Evolutionary conservation across 1,139 yeast species (phyloP).

Genomic region (Candida tunisiensis): DNA sequence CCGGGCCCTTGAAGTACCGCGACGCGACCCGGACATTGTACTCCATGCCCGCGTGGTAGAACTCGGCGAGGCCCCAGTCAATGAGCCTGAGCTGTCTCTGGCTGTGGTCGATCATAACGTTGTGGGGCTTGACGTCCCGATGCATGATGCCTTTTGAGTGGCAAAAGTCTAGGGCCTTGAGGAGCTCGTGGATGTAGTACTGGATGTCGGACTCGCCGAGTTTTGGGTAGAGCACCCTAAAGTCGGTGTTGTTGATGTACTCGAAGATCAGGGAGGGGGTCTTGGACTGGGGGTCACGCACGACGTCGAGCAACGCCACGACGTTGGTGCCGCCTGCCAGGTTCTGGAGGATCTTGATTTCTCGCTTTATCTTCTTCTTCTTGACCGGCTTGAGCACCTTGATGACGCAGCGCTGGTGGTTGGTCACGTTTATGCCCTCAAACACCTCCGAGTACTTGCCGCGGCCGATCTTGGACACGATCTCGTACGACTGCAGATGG

Average conservation of each 20-base stretch:
- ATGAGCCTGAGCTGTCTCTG: slow-evolving; percentile 57
- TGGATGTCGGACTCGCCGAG: slow-evolving; percentile 71
- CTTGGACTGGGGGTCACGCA: slow-evolving; percentile 77
- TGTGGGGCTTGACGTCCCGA: slow-evolving; percentile 96
- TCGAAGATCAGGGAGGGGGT: slow-evolving; percentile 93
- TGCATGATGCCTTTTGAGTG: slow-evolving; percentile 99
- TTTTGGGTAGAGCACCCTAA: slow-evolving; percentile 81
- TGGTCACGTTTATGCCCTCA: slow-evolving; percentile 45
- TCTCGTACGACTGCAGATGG: slow-evolving; percentile 65
- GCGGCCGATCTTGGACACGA: slow-evolving; percentile 81
- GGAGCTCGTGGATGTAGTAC: slow-evolving; percentile 74
- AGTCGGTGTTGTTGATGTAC: slow-evolving; percentile 78
- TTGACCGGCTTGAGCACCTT: slow-evolving; percentile 96
- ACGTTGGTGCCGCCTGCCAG: slow-evolving; percentile 78
- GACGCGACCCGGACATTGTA: slow-evolving; percentile 96
- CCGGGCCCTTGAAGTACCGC: slow-evolving; percentile 97
- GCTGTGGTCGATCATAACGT: slow-evolving; percentile 92
- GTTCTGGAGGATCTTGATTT: slow-evolving; percentile 82
- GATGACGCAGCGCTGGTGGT: slow-evolving; percentile 39
- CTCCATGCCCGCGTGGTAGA: slow-evolving; percentile 87
- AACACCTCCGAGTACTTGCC: slow-evolving; percentile 98
- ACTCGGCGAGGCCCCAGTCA: slow-evolving; percentile 99
- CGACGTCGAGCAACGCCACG: slow-evolving; percentile 66
- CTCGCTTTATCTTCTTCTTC: slow-evolving; percentile 90
- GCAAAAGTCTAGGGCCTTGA: slow-evolving; percentile 81